Evolutionary conservation across 495 filamentous ascomycete species (phyloP).

Genomic region (Hypoxylon intermedium): DNA sequence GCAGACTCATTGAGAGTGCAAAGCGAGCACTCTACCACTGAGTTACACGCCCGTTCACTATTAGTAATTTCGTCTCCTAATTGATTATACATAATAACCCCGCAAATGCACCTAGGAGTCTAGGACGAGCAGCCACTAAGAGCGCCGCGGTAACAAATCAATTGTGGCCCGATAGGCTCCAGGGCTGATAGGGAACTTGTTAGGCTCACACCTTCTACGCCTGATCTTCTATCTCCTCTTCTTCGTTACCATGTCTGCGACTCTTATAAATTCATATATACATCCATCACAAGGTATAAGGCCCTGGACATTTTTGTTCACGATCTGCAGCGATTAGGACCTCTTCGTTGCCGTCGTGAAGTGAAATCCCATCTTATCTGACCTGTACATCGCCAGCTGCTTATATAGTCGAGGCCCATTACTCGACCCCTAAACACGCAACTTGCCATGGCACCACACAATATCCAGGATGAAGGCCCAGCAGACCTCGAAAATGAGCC

Average conservation of each 20-base stretch:
- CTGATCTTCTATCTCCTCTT: not conserved
- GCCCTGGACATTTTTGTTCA: not conserved
- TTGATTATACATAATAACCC: not conserved
- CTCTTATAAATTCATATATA: not conserved
- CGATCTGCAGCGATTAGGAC: not conserved
- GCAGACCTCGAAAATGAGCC: conserved; percentile 31
- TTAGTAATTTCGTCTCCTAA: not conserved
- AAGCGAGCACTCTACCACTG: conserved; percentile 44
- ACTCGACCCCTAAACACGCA: not conserved
- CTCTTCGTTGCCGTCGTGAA: not conserved
- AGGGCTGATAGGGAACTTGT: not conserved
- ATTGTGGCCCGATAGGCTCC: conserved; percentile 16
- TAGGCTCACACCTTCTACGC: not conserved
- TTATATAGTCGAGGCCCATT: not conserved
- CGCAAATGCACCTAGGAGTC: too few relatives aligned
- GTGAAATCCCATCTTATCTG: not conserved
- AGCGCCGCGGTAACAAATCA: conserved; percentile 20
- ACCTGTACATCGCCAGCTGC: too few relatives aligned
- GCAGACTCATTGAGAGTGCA: conserved; percentile 22
- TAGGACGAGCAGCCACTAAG: conserved; percentile 11
- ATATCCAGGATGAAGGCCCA: conserved; percentile 33
- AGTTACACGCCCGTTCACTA: conserved; percentile 31
- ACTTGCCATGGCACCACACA: conserved; percentile 39
- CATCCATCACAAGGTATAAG: not conserved
- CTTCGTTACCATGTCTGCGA: not conserved